Evolutionary conservation across 148 eudicot genomes (phyloP).

Genomic region (Amaranthus cruentus): DNA sequence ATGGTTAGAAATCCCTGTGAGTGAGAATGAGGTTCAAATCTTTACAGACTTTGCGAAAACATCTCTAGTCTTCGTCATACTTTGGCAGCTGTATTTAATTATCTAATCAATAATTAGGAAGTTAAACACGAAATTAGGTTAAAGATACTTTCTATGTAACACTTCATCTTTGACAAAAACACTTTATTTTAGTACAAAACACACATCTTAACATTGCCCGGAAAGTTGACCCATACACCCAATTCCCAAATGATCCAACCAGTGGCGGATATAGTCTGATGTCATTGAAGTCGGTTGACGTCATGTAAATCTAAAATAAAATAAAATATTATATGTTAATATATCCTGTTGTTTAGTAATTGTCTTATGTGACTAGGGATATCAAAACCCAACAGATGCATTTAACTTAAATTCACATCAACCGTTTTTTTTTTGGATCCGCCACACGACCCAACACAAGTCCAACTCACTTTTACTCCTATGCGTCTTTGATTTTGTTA

Average conservation of each 20-base stretch:
- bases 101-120: background rate
- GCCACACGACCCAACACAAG: too few species aligned
- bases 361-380: too few species aligned
- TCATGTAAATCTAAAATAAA: too few species aligned
- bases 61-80: background rate
- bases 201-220: constrained; percentile 19
- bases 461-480: too few species aligned
- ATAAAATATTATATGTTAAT: too few species aligned
- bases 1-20: background rate
- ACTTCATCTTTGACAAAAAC: constrained; percentile 11
- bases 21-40: background rate
- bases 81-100: background rate
- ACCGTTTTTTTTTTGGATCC: too few species aligned
- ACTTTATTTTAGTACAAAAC: constrained; percentile 11
- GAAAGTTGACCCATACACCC: background rate
- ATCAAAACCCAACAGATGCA: too few species aligned
- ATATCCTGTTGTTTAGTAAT: too few species aligned
- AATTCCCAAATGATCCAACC: background rate
- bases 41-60: background rate
- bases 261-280: too few species aligned
- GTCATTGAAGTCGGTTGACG: too few species aligned
- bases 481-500: too few species aligned
- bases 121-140: background rate
- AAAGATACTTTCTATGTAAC: background rate
- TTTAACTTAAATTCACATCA: too few species aligned